Base-by-base conservation (phyloP, 2,329 filamentous ascomycete genomes). In the Chrysoporthe deuterocubensis region DNA sequence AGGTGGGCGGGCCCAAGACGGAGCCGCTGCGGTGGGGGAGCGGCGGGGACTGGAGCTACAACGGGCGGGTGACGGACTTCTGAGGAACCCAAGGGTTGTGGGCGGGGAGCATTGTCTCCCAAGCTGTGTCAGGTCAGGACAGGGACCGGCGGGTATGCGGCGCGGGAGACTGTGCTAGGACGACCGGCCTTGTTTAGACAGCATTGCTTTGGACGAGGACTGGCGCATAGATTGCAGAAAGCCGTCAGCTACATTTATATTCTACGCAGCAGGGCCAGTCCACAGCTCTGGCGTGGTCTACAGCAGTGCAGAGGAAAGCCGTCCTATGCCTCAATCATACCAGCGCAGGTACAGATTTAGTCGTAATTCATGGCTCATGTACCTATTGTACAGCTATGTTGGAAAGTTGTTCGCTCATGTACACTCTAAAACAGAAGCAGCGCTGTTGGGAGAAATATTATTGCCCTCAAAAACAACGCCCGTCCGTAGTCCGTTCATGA, bases 1-100 rank as follows among this genome's bases (percentile, higher is more conserved):
- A 99, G 84, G 89, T 97, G 13, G 96, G 96, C 6, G 96, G 96
- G 0, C 96, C 96, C 6, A 99, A 98, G 89, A 98, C 97, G 76
- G 95, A 99, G 80, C 96, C 96, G 63, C 76, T 98, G 76, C 83
- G 94, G 74, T 97, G 95, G 95, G 94, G 94, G 0, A 83, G 85
- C 21, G 77, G 75, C 0, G 90, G 92, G 0, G 88, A 90, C 74
- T 99, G 94, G 91, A 97, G 93, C 78, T 99, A 92, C 79, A 97
- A 97, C 79, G 96, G 96, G 59, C 84, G 95, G 71, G 94, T 96
- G 65, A 98, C 95, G 34, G 96, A 99, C 80, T 99, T 99, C 62
- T 76, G 63, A 71, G 56, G 21, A 34, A 44, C 34, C 13, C 11
- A 26, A 26, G 26, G 26, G 26, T 26, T 26, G 26, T 26, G 26